A percentile compares a stretch with the other conserved stretches of the same genome.
Evolutionary conservation across 495 filamentous ascomycete genomes (phyloP).

Genomic region (Parachaetomium inaequale): DNA sequence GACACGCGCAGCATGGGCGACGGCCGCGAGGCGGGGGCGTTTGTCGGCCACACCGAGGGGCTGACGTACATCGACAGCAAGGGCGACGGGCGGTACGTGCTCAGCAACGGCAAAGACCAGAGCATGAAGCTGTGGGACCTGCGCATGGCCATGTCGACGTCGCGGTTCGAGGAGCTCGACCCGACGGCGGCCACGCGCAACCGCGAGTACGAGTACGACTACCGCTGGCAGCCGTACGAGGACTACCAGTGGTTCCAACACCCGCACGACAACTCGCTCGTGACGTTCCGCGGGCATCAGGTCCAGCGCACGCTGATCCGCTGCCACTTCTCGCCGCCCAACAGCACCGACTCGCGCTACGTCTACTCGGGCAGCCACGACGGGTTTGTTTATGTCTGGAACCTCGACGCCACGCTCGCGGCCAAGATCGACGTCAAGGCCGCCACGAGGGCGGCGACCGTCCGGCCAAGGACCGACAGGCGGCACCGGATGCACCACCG

Average conservation of each 20-base stretch:
- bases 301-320: slow-evolving; percentile 87
- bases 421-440: slow-evolving; percentile 70
- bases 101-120: slow-evolving; percentile 95
- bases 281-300: slow-evolving; percentile 86
- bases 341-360: slow-evolving; percentile 84
- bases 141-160: slow-evolving; percentile 70
- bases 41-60: slow-evolving; percentile 91
- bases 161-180: slow-evolving; percentile 53
- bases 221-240: slow-evolving; percentile 71
- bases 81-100: slow-evolving; percentile 88
- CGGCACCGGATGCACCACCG: slow-evolving; percentile 29
- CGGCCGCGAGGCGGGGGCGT: slow-evolving; percentile 81
- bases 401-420: slow-evolving; percentile 87
- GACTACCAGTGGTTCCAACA: slow-evolving; percentile 66
- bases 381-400: slow-evolving; percentile 86
- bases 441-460: slow-evolving; percentile 48
- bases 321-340: slow-evolving; percentile 91
- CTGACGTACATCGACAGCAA: slow-evolving; percentile 96
- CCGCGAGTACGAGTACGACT: slow-evolving; percentile 76
- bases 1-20: slow-evolving; percentile 88
- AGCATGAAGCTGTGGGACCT: slow-evolving; percentile 98
- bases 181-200: slow-evolving; percentile 35
- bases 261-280: slow-evolving; percentile 83
- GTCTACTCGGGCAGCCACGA: slow-evolving; percentile 89
- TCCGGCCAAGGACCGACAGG: slow-evolving; percentile 8